Evolutionary conservation across 148 eudicot species (phyloP).

Genomic region (Chenopodium album): DNA sequence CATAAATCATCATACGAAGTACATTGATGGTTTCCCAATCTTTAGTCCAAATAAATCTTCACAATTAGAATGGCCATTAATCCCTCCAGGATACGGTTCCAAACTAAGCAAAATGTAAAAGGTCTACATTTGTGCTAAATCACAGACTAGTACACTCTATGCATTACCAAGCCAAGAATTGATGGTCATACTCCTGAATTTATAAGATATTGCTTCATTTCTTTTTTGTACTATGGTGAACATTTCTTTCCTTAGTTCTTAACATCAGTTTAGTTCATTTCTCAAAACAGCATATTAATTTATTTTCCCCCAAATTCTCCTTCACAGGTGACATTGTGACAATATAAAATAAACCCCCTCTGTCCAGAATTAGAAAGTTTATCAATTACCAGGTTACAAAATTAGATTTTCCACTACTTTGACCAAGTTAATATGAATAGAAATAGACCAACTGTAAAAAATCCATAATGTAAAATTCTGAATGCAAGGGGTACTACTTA

Average conservation of each 20-base stretch:
- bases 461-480: neutral
- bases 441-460: too few relatives aligned
- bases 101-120: neutral
- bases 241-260: neutral
- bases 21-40: neutral
- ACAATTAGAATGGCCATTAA: neutral
- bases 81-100: neutral
- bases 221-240: neutral
- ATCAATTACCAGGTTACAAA: too few relatives aligned
- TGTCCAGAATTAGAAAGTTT: too few relatives aligned
- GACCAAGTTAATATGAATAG: too few relatives aligned
- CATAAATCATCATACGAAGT: neutral
- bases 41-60: too few relatives aligned
- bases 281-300: neutral
- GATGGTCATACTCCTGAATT: neutral
- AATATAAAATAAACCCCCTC: too few relatives aligned
- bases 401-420: too few relatives aligned
- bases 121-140: neutral
- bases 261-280: neutral
- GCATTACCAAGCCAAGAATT: neutral
- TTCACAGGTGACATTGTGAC: neutral
- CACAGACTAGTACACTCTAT: neutral
- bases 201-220: neutral
- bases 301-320: neutral
- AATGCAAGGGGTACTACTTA: neutral